phyloP scores from a whole-genome alignment of 208 protist genomes.

The Novymonas esmeraldas region DNA sequence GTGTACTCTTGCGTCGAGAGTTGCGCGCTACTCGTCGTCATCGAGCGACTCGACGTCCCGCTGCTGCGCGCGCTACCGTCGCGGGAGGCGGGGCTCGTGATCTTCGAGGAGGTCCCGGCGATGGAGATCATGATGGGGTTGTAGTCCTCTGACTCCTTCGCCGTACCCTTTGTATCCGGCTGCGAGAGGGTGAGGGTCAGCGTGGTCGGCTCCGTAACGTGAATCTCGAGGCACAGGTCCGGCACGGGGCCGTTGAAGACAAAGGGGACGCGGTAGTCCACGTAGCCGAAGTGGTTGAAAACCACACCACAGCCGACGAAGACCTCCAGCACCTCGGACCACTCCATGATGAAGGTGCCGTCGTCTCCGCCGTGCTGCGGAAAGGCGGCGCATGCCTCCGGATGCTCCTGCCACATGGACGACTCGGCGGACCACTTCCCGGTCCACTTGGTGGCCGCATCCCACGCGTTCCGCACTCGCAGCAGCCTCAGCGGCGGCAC shows the following conservation, averaged over 20 bases:
- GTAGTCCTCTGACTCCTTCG: conserved; percentile 43
- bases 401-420: conserved; percentile 64
- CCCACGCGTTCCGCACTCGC: conserved; percentile 76
- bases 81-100: conserved; percentile 12
- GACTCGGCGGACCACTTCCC: conserved; percentile 63
- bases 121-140: conserved; percentile 81
- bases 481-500: conserved; percentile 44
- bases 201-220: conserved; percentile 43
- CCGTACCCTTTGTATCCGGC: conserved; percentile 72
- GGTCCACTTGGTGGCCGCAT: conserved; percentile 38
- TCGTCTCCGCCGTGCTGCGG: conserved; percentile 45
- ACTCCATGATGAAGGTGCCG: conserved; percentile 80
- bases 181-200: conserved; percentile 76
- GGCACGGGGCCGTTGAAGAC: conserved; percentile 71
- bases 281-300: conserved; percentile 65
- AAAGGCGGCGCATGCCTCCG: conserved; percentile 38
- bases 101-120: conserved; percentile 26
- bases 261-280: conserved; percentile 79
- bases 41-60: conserved; percentile 35
- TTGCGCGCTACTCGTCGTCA: conserved; percentile 40
- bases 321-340: conserved; percentile 61
- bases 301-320: conserved; percentile 79
- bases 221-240: conserved; percentile 67
- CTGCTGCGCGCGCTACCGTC: conserved; percentile 23
- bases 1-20: conserved; percentile 40